phyloP scores from a whole-genome alignment of 371 early-diverging fungal genomes.

The Actinomucor elegans region DNA sequence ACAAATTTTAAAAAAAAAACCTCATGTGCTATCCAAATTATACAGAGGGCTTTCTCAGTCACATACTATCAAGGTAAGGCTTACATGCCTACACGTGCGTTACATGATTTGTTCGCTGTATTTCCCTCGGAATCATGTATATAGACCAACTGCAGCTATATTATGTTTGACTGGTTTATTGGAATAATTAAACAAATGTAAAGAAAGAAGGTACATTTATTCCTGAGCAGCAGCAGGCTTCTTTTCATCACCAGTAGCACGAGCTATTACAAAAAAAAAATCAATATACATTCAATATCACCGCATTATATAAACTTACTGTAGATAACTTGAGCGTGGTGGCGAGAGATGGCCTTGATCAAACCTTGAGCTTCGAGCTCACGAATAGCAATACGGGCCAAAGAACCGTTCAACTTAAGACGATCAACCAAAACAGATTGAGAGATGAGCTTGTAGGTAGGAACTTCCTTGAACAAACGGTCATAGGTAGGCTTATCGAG shows the following conservation, averaged over 20 bases:
- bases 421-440: conserved; percentile 97
- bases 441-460: conserved; percentile 97
- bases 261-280: conserved; percentile 20
- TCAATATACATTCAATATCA: not conserved
- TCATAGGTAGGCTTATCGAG: conserved; percentile 90
- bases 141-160: too few relatives aligned
- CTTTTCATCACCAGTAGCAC: conserved; percentile 50
- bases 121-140: too few relatives aligned
- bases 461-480: conserved; percentile 97
- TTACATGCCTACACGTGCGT: too few relatives aligned
- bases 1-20: not conserved
- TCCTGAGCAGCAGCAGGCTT: conserved; percentile 23
- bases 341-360: conserved; percentile 87
- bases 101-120: too few relatives aligned
- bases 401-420: conserved; percentile 94
- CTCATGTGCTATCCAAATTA: too few relatives aligned
- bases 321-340: conserved; percentile 95
- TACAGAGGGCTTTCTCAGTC: too few relatives aligned
- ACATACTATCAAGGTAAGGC: too few relatives aligned
- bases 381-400: conserved; percentile 92
- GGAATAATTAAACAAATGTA: not conserved
- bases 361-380: conserved; percentile 90
- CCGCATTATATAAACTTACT: conserved; percentile 38
- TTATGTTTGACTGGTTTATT: too few relatives aligned
- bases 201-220: conserved; percentile 8